Evolutionary conservation across 2,329 filamentous ascomycete genomes (phyloP).

Genomic region (Fusarium aywerte): DNA sequence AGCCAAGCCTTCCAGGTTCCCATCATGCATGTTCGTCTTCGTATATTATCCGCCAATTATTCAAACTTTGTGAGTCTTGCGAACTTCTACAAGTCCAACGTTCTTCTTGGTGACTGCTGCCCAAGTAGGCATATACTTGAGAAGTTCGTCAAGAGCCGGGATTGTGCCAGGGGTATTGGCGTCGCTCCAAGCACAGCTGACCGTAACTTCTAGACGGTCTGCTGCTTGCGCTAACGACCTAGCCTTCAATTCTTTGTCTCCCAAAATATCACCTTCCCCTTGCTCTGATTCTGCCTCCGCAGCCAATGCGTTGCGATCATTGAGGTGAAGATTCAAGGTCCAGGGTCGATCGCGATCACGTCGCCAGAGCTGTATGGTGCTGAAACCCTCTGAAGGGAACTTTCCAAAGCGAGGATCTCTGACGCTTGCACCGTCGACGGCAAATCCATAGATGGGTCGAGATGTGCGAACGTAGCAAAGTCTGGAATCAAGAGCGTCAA

Average conservation of each 20-base stretch:
- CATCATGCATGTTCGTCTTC: neutral
- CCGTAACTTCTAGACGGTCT: conserved; percentile 66
- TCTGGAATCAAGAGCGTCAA: conserved; percentile 80
- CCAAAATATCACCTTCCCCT: neutral
- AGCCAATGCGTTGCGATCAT: conserved; percentile 15
- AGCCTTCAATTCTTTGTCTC: conserved; percentile 30
- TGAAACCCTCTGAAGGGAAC: conserved; percentile 70
- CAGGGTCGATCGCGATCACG: conserved; percentile 81
- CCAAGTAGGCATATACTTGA: conserved; percentile 83
- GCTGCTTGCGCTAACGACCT: conserved; percentile 12
- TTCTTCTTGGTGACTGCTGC: conserved; percentile 77
- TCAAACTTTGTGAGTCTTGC: conserved; percentile 63
- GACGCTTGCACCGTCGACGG: conserved; percentile 68
- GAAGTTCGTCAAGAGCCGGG: conserved; percentile 84
- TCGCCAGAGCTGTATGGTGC: conserved; percentile 82
- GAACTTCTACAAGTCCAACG: conserved; percentile 85
- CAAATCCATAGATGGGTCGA: conserved; percentile 71
- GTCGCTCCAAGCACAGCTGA: conserved; percentile 90
- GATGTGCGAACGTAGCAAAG: conserved; percentile 80
- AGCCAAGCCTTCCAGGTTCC: neutral
- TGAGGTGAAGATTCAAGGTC: conserved; percentile 63
- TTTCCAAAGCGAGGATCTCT: conserved; percentile 73
- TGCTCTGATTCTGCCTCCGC: neutral
- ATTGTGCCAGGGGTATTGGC: conserved; percentile 77
- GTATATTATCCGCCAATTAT: neutral